Conservation (phyloP, 768 basidiomycete genomes). For the Termitomyces titanicus region DNA sequence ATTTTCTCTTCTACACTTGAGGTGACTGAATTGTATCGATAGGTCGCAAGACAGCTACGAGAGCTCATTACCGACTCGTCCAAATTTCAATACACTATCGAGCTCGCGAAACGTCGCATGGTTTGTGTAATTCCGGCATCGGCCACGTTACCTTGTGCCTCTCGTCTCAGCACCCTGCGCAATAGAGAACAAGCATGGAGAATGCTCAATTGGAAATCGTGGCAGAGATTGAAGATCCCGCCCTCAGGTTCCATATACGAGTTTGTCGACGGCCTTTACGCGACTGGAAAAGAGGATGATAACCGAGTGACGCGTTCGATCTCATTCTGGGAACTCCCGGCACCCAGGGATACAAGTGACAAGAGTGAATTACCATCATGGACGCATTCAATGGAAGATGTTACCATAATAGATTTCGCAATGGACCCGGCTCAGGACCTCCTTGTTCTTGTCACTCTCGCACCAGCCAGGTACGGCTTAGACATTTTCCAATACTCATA, state of each 20-base stretch:
- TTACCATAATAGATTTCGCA: constrained; percentile 50
- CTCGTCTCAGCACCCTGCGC: constrained; percentile 37
- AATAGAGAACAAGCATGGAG: constrained; percentile 49
- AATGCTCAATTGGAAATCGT: constrained; percentile 34
- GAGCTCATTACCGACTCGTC: constrained; percentile 39
- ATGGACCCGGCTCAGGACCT: constrained; percentile 56
- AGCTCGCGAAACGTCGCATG: constrained; percentile 45
- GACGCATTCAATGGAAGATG: too few species aligned
- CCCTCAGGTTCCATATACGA: constrained; percentile 48
- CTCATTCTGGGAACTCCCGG: constrained; percentile 47
- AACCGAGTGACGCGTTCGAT: constrained; percentile 39
- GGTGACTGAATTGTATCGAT: constrained; percentile 4
- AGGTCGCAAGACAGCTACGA: constrained; percentile 39
- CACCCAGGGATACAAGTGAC: constrained; percentile 19
- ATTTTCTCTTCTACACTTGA: neutral
- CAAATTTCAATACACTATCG: constrained; percentile 44
- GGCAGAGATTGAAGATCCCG: constrained; percentile 34
- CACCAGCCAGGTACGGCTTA: constrained; percentile 35
- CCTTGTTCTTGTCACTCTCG: constrained; percentile 44
- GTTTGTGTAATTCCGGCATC: constrained; percentile 30
- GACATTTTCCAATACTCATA: neutral
- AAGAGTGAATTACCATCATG: constrained; percentile 37
- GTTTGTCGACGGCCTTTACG: constrained; percentile 48
- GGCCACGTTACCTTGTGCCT: constrained; percentile 28
- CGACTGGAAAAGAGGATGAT: constrained; percentile 43